Evolutionary conservation across 225 moss, liverwort and hornwort species (phyloP).

Genomic region (Physcomitrellopsis africana): DNA sequence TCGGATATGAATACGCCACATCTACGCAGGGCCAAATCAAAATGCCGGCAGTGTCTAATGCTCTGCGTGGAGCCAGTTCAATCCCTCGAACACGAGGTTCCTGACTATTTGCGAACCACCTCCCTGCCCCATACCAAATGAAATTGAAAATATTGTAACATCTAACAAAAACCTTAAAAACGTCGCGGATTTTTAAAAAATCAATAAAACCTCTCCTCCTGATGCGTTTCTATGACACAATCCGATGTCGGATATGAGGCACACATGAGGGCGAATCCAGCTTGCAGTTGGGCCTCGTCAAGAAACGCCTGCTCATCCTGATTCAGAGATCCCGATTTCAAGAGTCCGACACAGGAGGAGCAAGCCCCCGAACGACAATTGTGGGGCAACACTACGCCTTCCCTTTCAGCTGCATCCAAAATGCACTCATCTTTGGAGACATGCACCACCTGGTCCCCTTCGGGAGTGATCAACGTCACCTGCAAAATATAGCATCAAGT

Average conservation of each 20-base stretch:
- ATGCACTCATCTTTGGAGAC: conserved; percentile 43
- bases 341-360: conserved; percentile 49
- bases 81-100: not conserved
- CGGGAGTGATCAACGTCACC: conserved; percentile 56
- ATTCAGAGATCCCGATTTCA: conserved; percentile 48
- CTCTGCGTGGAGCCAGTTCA: conserved; percentile 6
- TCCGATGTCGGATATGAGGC: conserved; percentile 46
- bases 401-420: conserved; percentile 53
- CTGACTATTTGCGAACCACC: not conserved
- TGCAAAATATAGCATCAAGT: conserved; percentile 25
- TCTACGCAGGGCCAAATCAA: not conserved
- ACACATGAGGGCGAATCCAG: conserved; percentile 54
- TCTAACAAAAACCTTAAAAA: conserved; percentile 4
- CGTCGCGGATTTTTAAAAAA: not conserved
- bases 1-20: not conserved
- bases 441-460: conserved; percentile 35
- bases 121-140: not conserved
- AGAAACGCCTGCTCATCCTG: conserved; percentile 44
- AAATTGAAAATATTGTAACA: not conserved
- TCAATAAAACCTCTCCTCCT: conserved; percentile 53
- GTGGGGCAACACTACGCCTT: conserved; percentile 35
- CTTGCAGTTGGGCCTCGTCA: conserved; percentile 41
- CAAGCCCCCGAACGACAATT: conserved; percentile 47
- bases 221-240: conserved; percentile 51
- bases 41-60: not conserved